Base-by-base conservation (phyloP, 371 early-diverging fungal genomes). In the Mucor racemosus region DNA sequence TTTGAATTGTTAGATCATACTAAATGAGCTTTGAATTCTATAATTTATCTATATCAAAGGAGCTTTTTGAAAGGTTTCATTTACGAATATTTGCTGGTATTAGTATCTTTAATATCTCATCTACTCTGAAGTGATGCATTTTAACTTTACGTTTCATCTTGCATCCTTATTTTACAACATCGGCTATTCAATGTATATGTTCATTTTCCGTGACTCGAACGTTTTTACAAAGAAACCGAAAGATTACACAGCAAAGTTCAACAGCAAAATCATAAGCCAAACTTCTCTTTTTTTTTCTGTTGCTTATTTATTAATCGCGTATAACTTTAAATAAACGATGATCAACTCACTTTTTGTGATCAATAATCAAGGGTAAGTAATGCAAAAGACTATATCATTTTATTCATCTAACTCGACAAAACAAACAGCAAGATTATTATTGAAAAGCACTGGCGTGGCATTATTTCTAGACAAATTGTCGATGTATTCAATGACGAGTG, bases 391-490 rank as follows among this genome's bases (percentile, higher is more conserved):
- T 11, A 48, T 21, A 48, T 19, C 17, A 19, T 48, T 19, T 48
- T 17, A 0, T 5, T 8, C 21, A 6, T 48, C 19, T 48, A 17
- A 48, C 48, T 21, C 7, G 21, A 38, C 38, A 38, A 48, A 33
- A 8, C 15, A 15, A 36, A 6, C 78, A 95, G 93, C 54, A 90
- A 89, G 72, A 89, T 91, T 64, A 88, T 95, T 64, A 88, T 96
- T 54, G 92, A 95, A 76, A 94, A 94, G 69, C 94, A 94, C 72
- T 96, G 93, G 93, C 85, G 92, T 65, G 87, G 88, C 35, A 74
- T 90, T 66, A 83, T 90, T 62, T 81, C 92, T 35, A 84, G 89
- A 57, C 86, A 86, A 60, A 79, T 92, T 33, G 89, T 91, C 38
- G 91, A 91, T 76, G 82, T 86, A 69, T 86, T 90, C 78, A 81